phyloP scores from a whole-genome alignment of 2,329 filamentous ascomycete genomes.

The Botrytis fragariae region DNA sequence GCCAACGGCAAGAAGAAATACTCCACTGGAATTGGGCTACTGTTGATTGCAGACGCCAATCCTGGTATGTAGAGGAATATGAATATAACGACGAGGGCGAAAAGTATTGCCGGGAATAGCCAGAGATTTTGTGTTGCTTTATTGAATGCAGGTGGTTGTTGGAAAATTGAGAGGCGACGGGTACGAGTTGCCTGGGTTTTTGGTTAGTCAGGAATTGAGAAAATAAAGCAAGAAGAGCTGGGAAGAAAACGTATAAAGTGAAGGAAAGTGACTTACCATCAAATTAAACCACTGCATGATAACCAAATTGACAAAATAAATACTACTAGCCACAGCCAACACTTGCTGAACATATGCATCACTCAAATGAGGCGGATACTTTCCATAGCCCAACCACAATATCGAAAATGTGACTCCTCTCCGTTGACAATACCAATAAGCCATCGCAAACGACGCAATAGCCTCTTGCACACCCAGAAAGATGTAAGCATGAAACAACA shows the following conservation, averaged over 20 bases:
- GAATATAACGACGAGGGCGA: slow-evolving; percentile 65
- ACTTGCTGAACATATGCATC: slow-evolving; percentile 52
- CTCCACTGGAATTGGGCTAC: slow-evolving; percentile 62
- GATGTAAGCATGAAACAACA: slow-evolving; percentile 69
- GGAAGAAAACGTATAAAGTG: background rate
- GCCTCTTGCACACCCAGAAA: slow-evolving; percentile 64
- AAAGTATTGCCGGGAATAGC: slow-evolving; percentile 66
- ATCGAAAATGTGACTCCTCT: slow-evolving; percentile 61
- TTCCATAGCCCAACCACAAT: slow-evolving; percentile 67
- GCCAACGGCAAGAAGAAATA: slow-evolving; percentile 73
- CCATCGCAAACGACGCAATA: slow-evolving; percentile 58
- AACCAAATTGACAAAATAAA: slow-evolving; percentile 77
- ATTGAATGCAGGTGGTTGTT: slow-evolving; percentile 67
- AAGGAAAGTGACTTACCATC: slow-evolving; percentile 40
- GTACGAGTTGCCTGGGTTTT: slow-evolving; percentile 51
- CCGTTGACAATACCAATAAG: slow-evolving; percentile 61
- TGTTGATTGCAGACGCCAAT: slow-evolving; percentile 59
- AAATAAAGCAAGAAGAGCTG: background rate
- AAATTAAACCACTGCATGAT: slow-evolving; percentile 80
- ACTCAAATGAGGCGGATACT: slow-evolving; percentile 43
- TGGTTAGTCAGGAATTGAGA: background rate
- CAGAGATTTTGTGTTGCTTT: slow-evolving; percentile 58
- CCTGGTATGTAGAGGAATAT: slow-evolving; percentile 66
- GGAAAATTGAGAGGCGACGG: slow-evolving; percentile 62
- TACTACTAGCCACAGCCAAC: slow-evolving; percentile 40